phyloP scores from a whole-genome alignment of 495 filamentous ascomycete genomes.

The Pyronema omphalodes region DNA sequence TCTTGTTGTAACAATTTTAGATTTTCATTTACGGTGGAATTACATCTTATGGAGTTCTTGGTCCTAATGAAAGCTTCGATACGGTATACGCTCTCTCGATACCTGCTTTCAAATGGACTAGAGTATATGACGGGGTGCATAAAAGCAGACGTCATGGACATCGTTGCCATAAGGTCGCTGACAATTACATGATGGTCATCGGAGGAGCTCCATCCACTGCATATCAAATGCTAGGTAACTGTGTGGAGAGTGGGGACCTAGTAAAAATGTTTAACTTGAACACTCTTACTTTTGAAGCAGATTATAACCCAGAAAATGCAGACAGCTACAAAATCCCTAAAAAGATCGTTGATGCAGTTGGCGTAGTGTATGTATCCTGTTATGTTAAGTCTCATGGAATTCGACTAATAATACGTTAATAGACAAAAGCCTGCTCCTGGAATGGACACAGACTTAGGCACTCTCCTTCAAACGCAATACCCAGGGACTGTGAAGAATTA shows the following conservation, averaged over 20 bases:
- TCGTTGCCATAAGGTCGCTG: conserved; percentile 47
- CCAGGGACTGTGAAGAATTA: conserved; percentile 35
- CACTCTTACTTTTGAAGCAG: conserved; percentile 34
- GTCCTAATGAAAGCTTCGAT: conserved; percentile 21
- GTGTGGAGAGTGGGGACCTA: conserved; percentile 33
- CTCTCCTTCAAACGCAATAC: conserved; percentile 40
- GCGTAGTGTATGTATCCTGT: not conserved
- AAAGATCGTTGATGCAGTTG: conserved; percentile 6
- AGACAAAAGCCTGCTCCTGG: no score
- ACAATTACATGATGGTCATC: conserved; percentile 56
- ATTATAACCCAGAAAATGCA: conserved; percentile 41
- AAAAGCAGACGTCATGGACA: conserved; percentile 37
- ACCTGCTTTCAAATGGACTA: conserved; percentile 61
- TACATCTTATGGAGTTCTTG: no score
- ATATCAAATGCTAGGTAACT: conserved; percentile 12
- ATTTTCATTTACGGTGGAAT: conserved; percentile 59
- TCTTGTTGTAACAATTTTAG: conserved; percentile 24
- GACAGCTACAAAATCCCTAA: conserved; percentile 43
- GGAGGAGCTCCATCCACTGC: conserved; percentile 30
- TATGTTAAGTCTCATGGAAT: not conserved
- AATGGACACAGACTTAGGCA: conserved; percentile 28
- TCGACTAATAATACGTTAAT: no score
- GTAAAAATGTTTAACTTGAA: conserved; percentile 49
- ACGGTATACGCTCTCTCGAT: conserved; percentile 56
- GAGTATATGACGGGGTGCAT: conserved; percentile 32